Evolutionary conservation across 805 yeast species (phyloP).

Genomic region (Starmerella stigmatis): DNA sequence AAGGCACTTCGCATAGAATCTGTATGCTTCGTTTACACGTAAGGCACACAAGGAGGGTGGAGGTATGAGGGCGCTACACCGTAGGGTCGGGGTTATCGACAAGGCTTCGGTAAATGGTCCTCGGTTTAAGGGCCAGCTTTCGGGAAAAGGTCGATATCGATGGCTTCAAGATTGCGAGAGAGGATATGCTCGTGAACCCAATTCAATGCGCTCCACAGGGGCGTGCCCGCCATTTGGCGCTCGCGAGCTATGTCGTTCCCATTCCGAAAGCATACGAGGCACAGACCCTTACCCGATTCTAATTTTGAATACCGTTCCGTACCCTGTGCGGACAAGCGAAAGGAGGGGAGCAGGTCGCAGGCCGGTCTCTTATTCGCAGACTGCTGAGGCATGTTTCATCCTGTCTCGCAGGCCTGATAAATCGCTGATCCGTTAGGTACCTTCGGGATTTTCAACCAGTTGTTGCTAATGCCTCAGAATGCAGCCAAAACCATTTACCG

Average conservation of each 20-base stretch:
- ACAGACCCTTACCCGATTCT: not conserved
- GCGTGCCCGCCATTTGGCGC: no score
- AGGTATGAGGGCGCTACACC: not conserved
- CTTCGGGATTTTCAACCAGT: no score
- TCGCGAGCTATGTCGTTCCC: no score
- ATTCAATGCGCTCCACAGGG: no score
- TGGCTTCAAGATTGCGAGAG: no score
- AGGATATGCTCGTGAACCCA: no score
- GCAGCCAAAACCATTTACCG: not conserved
- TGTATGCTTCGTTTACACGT: conserved; percentile 4
- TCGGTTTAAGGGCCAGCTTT: not conserved
- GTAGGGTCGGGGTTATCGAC: not conserved
- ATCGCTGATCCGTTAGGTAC: no score
- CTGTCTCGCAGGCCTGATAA: not conserved
- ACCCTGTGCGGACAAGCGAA: not conserved
- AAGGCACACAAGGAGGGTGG: not conserved
- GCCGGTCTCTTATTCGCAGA: not conserved
- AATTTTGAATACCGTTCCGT: not conserved
- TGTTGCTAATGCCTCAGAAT: no score
- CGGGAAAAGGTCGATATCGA: no score
- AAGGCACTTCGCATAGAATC: not conserved
- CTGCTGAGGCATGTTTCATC: not conserved
- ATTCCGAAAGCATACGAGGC: not conserved
- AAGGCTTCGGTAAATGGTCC: not conserved
- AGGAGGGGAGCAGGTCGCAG: not conserved